Percentiles rank a stretch among this genome's conserved stretches.
Evolutionary conservation across 139 green algal species (phyloP).

Genomic region (Coccomyxa sp.): DNA sequence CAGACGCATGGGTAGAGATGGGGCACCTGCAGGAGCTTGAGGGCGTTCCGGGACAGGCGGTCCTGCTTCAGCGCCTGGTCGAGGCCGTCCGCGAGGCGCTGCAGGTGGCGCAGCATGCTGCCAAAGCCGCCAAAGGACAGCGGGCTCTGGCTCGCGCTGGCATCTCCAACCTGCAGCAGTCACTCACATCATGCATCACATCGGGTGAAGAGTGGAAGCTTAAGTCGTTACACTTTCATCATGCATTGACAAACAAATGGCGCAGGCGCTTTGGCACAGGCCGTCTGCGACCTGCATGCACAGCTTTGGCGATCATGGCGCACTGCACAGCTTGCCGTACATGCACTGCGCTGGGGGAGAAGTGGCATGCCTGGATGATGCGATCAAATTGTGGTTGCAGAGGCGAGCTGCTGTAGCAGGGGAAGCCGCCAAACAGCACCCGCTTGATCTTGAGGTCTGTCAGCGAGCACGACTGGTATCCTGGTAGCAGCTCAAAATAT

Average conservation of each 20-base stretch:
- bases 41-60: background rate
- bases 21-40: conserved; percentile 1
- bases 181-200: too few species aligned
- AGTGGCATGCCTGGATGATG: conserved; percentile 43
- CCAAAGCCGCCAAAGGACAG: conserved; percentile 65
- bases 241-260: too few species aligned
- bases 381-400: conserved; percentile 56
- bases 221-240: too few species aligned
- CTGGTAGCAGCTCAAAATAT: conserved; percentile 72
- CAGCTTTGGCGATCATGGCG: too few species aligned
- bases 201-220: too few species aligned
- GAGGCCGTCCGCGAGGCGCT: conserved; percentile 42
- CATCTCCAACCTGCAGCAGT: conserved; percentile 49
- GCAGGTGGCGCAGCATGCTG: conserved; percentile 59
- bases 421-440: conserved; percentile 70
- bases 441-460: conserved; percentile 50
- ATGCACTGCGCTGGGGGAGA: too few species aligned
- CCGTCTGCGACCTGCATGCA: too few species aligned
- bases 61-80: conserved; percentile 25
- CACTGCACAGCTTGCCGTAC: too few species aligned
- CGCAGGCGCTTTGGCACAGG: too few species aligned
- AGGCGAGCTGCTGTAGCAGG: conserved; percentile 49
- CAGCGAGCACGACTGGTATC: conserved; percentile 60
- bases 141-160: conserved; percentile 40
- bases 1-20: too few species aligned